A percentile compares a stretch with the other conserved stretches of the same genome.
phyloP scores from a whole-genome alignment of 306 rosid genomes.

The Spatholobus suberectus region DNA sequence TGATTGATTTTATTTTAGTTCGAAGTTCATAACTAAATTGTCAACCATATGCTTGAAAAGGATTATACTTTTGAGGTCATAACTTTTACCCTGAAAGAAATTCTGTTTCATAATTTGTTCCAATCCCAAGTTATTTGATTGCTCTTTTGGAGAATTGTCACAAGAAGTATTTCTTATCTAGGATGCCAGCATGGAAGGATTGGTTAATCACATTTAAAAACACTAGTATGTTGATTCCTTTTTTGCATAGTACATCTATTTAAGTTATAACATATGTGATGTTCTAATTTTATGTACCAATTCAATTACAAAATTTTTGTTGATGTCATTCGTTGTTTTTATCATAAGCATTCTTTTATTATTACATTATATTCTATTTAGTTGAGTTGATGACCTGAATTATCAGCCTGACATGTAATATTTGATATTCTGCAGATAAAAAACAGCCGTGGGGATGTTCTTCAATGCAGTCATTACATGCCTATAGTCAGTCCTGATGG shows the following conservation, averaged over 20 bases:
- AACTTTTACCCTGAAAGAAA: neutral
- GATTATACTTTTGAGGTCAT: conserved; percentile 4
- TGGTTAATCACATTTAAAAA: neutral
- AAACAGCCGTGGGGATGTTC: conserved; percentile 83
- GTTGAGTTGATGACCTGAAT: conserved; percentile 15
- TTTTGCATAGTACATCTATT: conserved; percentile 7
- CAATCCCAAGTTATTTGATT: neutral
- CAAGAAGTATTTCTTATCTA: neutral
- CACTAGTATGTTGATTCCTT: neutral
- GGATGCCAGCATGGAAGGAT: conserved; percentile 7
- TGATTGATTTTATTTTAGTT: neutral
- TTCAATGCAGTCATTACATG: conserved; percentile 88
- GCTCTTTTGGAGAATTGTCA: neutral
- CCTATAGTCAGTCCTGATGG: conserved; percentile 91
- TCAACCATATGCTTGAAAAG: conserved; percentile 5
- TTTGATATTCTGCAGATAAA: conserved; percentile 71
- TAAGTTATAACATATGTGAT: neutral
- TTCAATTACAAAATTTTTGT: conserved; percentile 5
- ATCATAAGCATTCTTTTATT: neutral
- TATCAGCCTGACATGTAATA: conserved; percentile 9
- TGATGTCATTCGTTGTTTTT: conserved; percentile 9
- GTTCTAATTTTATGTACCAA: neutral
- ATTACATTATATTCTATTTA: neutral
- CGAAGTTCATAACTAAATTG: neutral
- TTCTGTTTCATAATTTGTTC: neutral